These are phyloP conservation scores for Platanthera guangdongensis DNA, from an alignment of 106 monocot species.

Conservation along the genomic window DNA sequence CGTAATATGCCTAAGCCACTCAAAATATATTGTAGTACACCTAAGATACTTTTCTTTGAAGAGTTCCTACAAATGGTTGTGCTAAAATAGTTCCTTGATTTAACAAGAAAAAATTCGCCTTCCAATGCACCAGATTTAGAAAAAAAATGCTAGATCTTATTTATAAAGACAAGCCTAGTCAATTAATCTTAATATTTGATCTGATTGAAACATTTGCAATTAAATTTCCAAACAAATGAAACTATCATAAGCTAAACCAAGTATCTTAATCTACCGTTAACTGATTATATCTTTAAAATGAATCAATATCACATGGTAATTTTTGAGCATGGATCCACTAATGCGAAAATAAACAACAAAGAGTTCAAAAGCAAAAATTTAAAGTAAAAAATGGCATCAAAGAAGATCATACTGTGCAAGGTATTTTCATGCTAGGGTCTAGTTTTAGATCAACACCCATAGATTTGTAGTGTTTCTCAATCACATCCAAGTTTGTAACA, in stretches of 20 bases:
- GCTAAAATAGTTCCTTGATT: background rate
- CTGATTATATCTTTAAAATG: background rate
- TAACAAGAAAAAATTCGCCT: background rate
- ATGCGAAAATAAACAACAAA: background rate
- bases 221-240: background rate
- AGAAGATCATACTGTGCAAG: constrained; percentile 74
- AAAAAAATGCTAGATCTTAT: background rate
- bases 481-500: constrained; percentile 53
- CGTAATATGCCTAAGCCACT: too few species aligned
- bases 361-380: background rate
- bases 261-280: background rate
- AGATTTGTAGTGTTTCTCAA: constrained; percentile 75
- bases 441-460: constrained; percentile 64
- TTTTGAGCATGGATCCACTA: background rate
- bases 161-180: background rate
- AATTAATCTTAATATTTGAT: background rate
- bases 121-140: too few species aligned
- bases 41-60: too few species aligned
- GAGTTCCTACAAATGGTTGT: background rate
- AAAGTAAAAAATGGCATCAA: background rate
- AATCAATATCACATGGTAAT: background rate
- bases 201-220: background rate
- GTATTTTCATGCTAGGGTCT: constrained; percentile 84
- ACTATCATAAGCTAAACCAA: background rate
- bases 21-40: too few species aligned